These are phyloP conservation scores for Plasmodium inui DNA, from an alignment of 169 alveolate species.

Conservation along the genomic window DNA sequence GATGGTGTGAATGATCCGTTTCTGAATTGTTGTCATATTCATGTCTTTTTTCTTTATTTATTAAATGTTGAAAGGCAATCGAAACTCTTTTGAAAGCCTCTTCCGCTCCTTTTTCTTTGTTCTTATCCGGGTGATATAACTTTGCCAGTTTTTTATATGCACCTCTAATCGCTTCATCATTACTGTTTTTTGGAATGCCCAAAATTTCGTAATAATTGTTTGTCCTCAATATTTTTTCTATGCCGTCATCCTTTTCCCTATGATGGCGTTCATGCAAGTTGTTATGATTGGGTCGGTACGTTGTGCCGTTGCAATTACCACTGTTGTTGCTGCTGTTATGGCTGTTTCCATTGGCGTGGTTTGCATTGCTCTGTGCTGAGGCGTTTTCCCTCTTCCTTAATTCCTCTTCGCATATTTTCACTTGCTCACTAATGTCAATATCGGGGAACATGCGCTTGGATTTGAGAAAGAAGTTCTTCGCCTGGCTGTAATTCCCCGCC, in stretches of 20 bases:
- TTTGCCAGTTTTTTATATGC: constrained; percentile 96
- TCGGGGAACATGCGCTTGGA: constrained; percentile 72
- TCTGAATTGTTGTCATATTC: constrained; percentile 90
- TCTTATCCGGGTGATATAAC: constrained; percentile 97
- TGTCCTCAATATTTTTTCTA: constrained; percentile 87
- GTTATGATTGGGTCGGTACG: constrained; percentile 5
- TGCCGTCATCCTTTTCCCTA: constrained; percentile 45
- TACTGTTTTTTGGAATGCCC: constrained; percentile 91
- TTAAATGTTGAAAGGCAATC: constrained; percentile 93
- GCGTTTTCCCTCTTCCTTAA: constrained; percentile 31
- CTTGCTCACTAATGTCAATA: constrained; percentile 61
- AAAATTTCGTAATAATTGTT: constrained; percentile 92
- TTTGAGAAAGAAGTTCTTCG: constrained; percentile 58
- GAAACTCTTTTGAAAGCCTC: constrained; percentile 96
- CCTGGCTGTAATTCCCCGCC: constrained; percentile 68
- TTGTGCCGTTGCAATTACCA: constrained; percentile 10
- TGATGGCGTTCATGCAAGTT: constrained; percentile 60
- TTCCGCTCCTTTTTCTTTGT: constrained; percentile 94
- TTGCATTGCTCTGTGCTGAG: background rate
- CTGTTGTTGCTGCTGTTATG: constrained; percentile 9
- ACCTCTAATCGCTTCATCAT: constrained; percentile 90
- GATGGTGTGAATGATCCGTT: constrained; percentile 63
- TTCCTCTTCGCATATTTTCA: constrained; percentile 74
- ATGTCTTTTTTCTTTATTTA: constrained; percentile 90
- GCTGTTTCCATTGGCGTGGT: background rate